Evolutionary conservation across 139 green algal genomes (phyloP).

Genomic region (Ostreobium quekettii): DNA sequence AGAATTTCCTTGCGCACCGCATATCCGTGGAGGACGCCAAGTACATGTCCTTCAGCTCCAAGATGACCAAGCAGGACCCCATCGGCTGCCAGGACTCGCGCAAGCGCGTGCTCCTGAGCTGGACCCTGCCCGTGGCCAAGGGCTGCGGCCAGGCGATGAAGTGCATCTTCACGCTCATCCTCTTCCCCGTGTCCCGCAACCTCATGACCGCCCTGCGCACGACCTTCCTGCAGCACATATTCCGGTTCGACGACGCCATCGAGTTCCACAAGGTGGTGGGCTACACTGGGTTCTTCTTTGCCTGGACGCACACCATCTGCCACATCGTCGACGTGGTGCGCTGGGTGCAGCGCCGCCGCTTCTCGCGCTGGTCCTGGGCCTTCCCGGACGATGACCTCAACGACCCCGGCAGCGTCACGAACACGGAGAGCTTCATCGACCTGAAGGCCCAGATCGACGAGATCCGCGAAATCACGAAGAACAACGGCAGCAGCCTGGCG

Average conservation of each 20-base stretch:
- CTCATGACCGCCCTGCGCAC: slow-evolving; percentile 16
- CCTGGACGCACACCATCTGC: slow-evolving; percentile 6
- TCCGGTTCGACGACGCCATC: slow-evolving; percentile 17
- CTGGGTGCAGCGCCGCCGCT: neutral
- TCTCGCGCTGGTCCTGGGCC: neutral
- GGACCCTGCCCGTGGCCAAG: slow-evolving; percentile 16
- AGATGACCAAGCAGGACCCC: neutral
- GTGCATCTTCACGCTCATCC: slow-evolving; percentile 14
- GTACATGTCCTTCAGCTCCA: slow-evolving; percentile 13
- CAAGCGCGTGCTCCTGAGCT: slow-evolving; percentile 4
- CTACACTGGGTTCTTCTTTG: slow-evolving; percentile 16
- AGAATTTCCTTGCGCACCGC: no score
- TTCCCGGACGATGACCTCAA: slow-evolving; percentile 5
- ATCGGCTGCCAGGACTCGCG: slow-evolving; percentile 3
- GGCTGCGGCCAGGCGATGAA: slow-evolving; percentile 15
- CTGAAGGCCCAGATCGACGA: no score
- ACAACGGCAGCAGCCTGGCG: no score
- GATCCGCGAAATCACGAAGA: no score
- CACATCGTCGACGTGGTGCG: slow-evolving; percentile 12
- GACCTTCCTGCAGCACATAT: slow-evolving; percentile 17
- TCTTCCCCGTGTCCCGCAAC: slow-evolving; percentile 20
- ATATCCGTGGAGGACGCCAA: neutral
- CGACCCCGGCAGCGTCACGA: no score
- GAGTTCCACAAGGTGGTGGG: slow-evolving; percentile 17
- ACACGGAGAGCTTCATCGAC: no score